These are phyloP conservation scores for Coleophoma crateriformis DNA, from an alignment of 2,329 filamentous ascomycete genomes.

Conservation along the genomic window DNA sequence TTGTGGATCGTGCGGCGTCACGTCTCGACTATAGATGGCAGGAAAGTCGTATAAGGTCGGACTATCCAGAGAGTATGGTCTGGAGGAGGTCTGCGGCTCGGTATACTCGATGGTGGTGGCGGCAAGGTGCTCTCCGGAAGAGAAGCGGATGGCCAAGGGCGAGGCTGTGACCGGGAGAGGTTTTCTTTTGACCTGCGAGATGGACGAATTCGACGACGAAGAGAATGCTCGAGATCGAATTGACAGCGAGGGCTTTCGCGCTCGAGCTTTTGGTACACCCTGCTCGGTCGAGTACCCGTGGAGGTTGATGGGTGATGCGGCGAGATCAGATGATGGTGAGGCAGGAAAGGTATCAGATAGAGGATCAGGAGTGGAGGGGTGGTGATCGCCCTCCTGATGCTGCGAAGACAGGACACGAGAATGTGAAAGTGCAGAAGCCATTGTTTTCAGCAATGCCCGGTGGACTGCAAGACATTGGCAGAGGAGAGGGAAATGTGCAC, in stretches of 20 bases:
- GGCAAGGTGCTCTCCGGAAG: conserved; percentile 30
- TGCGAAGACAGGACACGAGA: too few species aligned
- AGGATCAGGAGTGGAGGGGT: conserved; percentile 13
- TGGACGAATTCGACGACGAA: conserved; percentile 15
- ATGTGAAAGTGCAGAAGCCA: conserved; percentile 12
- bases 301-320: conserved; percentile 4
- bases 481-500: conserved; percentile 8
- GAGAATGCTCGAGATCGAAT: conserved; percentile 15
- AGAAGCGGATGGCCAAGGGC: conserved; percentile 43
- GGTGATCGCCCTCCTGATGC: conserved; percentile 2
- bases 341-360: conserved; percentile 23
- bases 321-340: conserved; percentile 22
- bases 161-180: conserved; percentile 52
- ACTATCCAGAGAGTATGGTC: conserved; percentile 52
- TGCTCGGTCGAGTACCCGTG: conserved; percentile 3
- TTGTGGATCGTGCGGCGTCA: too few species aligned
- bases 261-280: conserved; percentile 5
- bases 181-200: conserved; percentile 46
- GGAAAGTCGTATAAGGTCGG: conserved; percentile 58
- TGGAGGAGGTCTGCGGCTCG: conserved; percentile 46
- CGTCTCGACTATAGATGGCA: conserved; percentile 3
- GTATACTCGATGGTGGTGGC: conserved; percentile 31
- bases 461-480: conserved; percentile 16
- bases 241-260: conserved; percentile 12
- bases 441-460: conserved; percentile 13